These are phyloP conservation scores for Arabidopsis suecica DNA, from an alignment of 345 rosid genomes.

Conservation along the genomic window DNA sequence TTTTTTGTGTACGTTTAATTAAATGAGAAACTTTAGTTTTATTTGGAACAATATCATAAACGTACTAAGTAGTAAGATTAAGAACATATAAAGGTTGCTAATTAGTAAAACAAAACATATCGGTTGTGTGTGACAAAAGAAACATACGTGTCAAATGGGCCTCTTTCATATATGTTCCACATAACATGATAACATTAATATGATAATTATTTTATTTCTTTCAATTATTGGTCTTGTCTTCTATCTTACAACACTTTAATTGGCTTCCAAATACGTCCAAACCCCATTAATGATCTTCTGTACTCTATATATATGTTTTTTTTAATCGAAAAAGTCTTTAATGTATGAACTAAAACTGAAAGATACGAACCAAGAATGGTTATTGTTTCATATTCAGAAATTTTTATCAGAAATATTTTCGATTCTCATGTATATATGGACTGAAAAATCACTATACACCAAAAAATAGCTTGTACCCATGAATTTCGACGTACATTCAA, in stretches of 20 bases:
- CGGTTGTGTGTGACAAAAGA: constrained; percentile 25
- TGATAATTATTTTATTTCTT: constrained; percentile 1
- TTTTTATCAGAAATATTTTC: not conserved
- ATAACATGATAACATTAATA: constrained; percentile 23
- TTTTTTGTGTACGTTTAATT: not conserved
- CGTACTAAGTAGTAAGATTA: constrained; percentile 1
- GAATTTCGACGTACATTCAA: not conserved
- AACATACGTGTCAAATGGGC: constrained; percentile 34
- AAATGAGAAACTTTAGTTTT: too few relatives aligned
- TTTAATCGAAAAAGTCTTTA: not conserved
- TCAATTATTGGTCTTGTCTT: constrained; percentile 46
- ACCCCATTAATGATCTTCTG: constrained; percentile 20
- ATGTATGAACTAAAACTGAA: not conserved
- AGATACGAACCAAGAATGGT: not conserved
- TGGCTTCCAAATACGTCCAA: constrained; percentile 39
- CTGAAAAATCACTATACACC: not conserved
- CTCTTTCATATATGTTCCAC: constrained; percentile 33
- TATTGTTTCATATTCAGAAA: not conserved
- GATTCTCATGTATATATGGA: not conserved
- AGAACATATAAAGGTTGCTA: not conserved
- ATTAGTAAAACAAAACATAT: not conserved
- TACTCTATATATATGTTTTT: not conserved
- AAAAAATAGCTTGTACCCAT: not conserved
- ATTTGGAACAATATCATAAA: not conserved
- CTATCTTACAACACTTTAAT: constrained; percentile 39